Percentiles rank a stretch among this genome's conserved stretches.
Evolutionary conservation across 495 filamentous ascomycete genomes (phyloP).

Genomic region (Hyphodiscus hymeniophilus): DNA sequence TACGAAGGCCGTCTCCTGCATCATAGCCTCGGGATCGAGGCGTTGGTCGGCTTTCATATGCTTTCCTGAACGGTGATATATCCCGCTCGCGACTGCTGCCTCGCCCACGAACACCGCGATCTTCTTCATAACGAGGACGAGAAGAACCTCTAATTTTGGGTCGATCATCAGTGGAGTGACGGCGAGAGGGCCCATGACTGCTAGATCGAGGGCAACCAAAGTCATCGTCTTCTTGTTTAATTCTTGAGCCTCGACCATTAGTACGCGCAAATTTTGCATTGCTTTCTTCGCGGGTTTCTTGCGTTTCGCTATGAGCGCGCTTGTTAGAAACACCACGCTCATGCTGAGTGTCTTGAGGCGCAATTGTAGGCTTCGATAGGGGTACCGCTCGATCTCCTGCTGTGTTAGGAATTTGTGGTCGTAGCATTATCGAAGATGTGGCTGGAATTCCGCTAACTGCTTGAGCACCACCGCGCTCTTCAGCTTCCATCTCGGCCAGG

Average conservation of each 20-base stretch:
- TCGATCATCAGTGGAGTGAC: conserved; percentile 10
- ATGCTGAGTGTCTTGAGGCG: not conserved
- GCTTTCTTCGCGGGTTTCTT: not conserved
- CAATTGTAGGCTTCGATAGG: conserved; percentile 12
- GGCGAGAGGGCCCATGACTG: not conserved
- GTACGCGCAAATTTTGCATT: not conserved
- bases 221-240: not conserved
- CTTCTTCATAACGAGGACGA: conserved; percentile 18
- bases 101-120: conserved; percentile 12
- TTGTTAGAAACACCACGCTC: not conserved
- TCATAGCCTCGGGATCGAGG: conserved; percentile 6
- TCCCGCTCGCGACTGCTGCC: conserved; percentile 14
- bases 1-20: not conserved
- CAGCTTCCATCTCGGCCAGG: conserved; percentile 27
- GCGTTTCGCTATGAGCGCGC: conserved; percentile 1
- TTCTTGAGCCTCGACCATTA: not conserved
- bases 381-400: not conserved
- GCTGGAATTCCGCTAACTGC: too few species aligned
- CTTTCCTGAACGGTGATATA: conserved; percentile 6
- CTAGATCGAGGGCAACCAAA: not conserved
- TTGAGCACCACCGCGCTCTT: conserved; percentile 3
- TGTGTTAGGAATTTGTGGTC: conserved; percentile 1
- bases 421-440: not conserved
- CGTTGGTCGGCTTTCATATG: conserved; percentile 14
- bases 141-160: conserved; percentile 14